Percentiles rank a stretch among this genome's conserved stretches.
These are phyloP conservation scores for Setomelanomma holmii DNA, from an alignment of 2,329 filamentous ascomycete genomes.

Conservation along the genomic window DNA sequence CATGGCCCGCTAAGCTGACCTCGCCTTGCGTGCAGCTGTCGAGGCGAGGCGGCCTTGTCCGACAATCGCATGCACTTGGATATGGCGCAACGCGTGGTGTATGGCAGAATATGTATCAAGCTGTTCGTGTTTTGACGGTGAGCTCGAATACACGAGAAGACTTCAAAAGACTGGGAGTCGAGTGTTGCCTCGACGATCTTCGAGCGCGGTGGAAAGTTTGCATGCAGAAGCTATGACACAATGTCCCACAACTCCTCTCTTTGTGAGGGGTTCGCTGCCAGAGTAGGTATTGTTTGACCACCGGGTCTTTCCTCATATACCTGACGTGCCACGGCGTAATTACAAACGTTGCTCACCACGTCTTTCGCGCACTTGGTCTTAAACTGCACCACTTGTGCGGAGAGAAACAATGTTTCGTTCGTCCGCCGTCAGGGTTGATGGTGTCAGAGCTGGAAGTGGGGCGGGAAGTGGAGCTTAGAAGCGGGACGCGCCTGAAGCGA, in stretches of 20 bases:
- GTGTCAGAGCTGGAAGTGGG: slow-evolving; percentile 3
- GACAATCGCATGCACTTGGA: slow-evolving; percentile 15
- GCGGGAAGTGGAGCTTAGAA: neutral
- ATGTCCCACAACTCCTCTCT: slow-evolving; percentile 10
- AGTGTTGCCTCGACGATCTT: neutral
- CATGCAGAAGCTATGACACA: slow-evolving; percentile 31
- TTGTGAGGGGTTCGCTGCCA: slow-evolving; percentile 7
- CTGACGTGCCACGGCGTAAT: neutral
- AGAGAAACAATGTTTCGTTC: neutral
- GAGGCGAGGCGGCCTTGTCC: slow-evolving; percentile 11
- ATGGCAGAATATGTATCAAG: neutral
- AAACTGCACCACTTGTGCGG: slow-evolving; percentile 4
- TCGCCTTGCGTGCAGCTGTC: slow-evolving; percentile 19
- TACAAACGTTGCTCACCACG: slow-evolving; percentile 7
- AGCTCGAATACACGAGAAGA: neutral
- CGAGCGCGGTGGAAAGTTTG: slow-evolving; percentile 14
- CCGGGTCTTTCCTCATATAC: slow-evolving; percentile 2
- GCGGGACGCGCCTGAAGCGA: slow-evolving; percentile 3
- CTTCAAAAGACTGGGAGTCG: neutral
- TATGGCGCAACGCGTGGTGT: neutral
- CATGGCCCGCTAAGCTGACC: slow-evolving; percentile 41
- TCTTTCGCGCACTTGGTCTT: slow-evolving; percentile 19
- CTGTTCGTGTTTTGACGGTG: neutral
- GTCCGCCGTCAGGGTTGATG: slow-evolving; percentile 3
- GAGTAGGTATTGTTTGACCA: neutral